Base-by-base conservation (phyloP, 1,139 yeast genomes). In the Zygoascus sp. region DNA sequence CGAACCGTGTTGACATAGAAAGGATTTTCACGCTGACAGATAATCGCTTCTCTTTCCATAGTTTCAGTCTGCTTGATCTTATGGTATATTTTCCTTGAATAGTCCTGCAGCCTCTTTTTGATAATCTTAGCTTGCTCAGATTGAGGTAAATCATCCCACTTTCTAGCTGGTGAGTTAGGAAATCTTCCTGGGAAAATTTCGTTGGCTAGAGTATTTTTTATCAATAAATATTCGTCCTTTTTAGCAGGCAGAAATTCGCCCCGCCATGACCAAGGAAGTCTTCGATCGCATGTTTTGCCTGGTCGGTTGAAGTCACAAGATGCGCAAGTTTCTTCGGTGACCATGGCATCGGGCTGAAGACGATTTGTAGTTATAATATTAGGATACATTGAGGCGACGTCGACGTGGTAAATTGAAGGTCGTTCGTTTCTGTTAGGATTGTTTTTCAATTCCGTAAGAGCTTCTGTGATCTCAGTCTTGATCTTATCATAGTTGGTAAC, bases 361-460 rank as follows among this genome's bases (percentile, higher is more conserved):
- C 99, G 80, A 67, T 94, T 94, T 0, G 98, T 86, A 3, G 96
- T 88, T 97, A 94, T 94, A 60, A 94, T 94, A 63, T 94, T 87
- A 3, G 99, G 99, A 61, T 94, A 94, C 99, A 94, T 94, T 0
- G 98, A 92, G 0, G 99, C 97, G 47, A 94, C 99, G 71, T 94
- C 99, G 36, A 94, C 96, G 64, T 94, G 99, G 60, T 94, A 94
- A 55, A 94, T 94, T 34, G 87, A 72, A 0, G 99, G 99, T 7
- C 72, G 72, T 59, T 92, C 98, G 9, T 67, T 65, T 56, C 97
- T 72, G 32, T 70, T 70, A 0, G 95, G 92, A 30, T 75, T 74
- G 2, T 73, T 65, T 52, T 79, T 80, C 48, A 94, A 66, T 5
- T 75, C 83, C 17, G 74, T 51, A 19, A 94, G 69, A 53, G 78